Percentiles rank a stretch among this genome's conserved stretches.
These are phyloP conservation scores for Hepatocystis sp. DNA, from an alignment of 169 alveolate genomes.

Conservation along the genomic window DNA sequence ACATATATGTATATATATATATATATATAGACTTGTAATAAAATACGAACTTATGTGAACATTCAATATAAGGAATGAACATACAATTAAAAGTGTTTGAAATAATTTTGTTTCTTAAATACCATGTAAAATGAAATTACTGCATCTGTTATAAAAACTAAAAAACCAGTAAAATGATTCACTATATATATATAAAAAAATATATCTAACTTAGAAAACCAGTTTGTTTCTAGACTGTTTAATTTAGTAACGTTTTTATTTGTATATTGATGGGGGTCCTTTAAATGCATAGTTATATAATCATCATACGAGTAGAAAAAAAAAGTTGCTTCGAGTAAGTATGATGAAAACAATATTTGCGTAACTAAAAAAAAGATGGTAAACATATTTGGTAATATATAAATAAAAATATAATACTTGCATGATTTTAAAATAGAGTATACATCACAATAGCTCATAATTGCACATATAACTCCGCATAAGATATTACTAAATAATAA, in stretches of 20 bases:
- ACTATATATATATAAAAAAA: constrained; percentile 28
- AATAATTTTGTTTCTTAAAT: constrained; percentile 25
- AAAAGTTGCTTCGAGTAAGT: constrained; percentile 41
- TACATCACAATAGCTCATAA: constrained; percentile 31
- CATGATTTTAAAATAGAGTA: constrained; percentile 50
- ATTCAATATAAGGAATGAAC: no score
- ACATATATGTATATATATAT: no score
- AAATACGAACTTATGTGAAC: no score
- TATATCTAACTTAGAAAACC: constrained; percentile 35
- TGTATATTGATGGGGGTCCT: not conserved
- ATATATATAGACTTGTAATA: no score
- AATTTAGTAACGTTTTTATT: constrained; percentile 3
- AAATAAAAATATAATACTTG: constrained; percentile 32
- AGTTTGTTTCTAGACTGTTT: constrained; percentile 31
- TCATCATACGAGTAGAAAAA: constrained; percentile 56
- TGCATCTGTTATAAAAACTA: constrained; percentile 20
- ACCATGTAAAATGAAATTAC: constrained; percentile 32
- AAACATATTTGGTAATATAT: constrained; percentile 19
- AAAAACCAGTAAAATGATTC: constrained; percentile 12
- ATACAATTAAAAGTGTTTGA: no score
- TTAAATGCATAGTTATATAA: constrained; percentile 7
- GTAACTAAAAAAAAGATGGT: constrained; percentile 25
- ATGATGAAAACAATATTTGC: constrained; percentile 47
- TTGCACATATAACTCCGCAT: constrained; percentile 14
- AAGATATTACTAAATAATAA: constrained; percentile 23